Base-by-base conservation (phyloP, 176 grass and related monocot species). In the Oropetium thomaeum region DNA sequence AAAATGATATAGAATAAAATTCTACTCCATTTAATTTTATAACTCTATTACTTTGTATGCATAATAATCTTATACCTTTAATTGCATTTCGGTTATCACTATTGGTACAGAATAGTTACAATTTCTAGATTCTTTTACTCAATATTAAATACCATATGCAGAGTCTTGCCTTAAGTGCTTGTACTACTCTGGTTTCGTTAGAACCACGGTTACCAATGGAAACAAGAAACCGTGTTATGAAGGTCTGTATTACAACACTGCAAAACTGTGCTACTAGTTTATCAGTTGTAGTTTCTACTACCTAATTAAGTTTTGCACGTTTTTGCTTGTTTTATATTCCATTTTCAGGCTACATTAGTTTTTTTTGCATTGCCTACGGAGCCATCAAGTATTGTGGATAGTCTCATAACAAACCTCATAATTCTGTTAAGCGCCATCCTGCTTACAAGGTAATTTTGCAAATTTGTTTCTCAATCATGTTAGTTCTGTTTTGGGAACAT, bases 221-320 rank as follows among this genome's bases (percentile, higher is more conserved):
- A 91, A 90, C 95, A 76, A 89, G 95, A 89, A 97, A 97, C 71
- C 81, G 86, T 81, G 95, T 97, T 32, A 89, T 97, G 95, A 97
- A 92, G 95, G 95, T 97, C 63, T 87, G 77, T 25, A 74, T 67
- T 67, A 11, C 32, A 84, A 51, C 51, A 19, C 43, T 38, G 27
- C 63, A 67, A 67, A 59, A 68, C 51, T 35, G 27, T 76, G 30
- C 37, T 78, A 66, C 61, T 67, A 43, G 20, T 29, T 78, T 78
- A 19, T 59, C 40, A 64, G 30, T 69, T 84, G 22, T 37, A 75
- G 11, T 73, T 70, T 67, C 16, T 71, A 41, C 52, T 84, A 58
- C 23, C 41, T 67, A 33, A 75, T 52, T 22, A 66, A 73, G 39
- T 22, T 52, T 45, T 13, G 26, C 60, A 66, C 22, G 6, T 81